phyloP scores from a whole-genome alignment of 2,329 filamentous ascomycete species.

The Alternaria angustiovoidea region DNA sequence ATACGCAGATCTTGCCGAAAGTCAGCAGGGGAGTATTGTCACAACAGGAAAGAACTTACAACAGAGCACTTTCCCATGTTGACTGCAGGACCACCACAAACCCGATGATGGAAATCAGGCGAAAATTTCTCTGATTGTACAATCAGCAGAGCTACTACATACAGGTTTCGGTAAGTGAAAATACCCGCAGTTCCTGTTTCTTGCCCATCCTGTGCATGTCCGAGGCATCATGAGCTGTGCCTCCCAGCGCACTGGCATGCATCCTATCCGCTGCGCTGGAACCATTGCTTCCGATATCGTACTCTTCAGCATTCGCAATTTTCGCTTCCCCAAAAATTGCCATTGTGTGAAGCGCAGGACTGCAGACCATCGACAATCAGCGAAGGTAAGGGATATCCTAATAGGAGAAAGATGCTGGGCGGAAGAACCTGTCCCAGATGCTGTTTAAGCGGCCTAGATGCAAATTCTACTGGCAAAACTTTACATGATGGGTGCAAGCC shows the following conservation, averaged over 20 bases:
- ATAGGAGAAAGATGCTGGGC: not conserved
- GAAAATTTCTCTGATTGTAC: slow-evolving; percentile 23
- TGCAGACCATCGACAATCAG: not conserved
- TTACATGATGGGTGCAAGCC: not conserved
- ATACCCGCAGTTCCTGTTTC: slow-evolving; percentile 29
- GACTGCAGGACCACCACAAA: slow-evolving; percentile 25
- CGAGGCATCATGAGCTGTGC: slow-evolving; percentile 23
- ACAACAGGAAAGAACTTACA: slow-evolving; percentile 10
- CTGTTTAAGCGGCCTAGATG: not conserved
- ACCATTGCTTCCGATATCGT: slow-evolving; percentile 13
- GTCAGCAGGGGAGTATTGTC: not conserved
- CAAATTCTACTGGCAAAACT: not conserved
- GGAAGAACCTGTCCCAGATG: not conserved
- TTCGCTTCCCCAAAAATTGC: slow-evolving; percentile 9
- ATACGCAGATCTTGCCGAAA: slow-evolving; percentile 14
- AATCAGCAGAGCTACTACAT: not conserved
- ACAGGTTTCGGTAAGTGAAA: not conserved
- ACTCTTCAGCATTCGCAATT: slow-evolving; percentile 19
- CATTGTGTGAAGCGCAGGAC: slow-evolving; percentile 4
- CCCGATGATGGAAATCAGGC: slow-evolving; percentile 27
- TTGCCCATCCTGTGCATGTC: slow-evolving; percentile 39
- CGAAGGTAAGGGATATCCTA: not conserved
- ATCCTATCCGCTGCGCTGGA: slow-evolving; percentile 7
- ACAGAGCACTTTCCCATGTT: slow-evolving; percentile 31
- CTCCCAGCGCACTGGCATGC: slow-evolving; percentile 17